phyloP scores from a whole-genome alignment of 192 early-diverging fungal genomes.

The Coemansia sp. region DNA sequence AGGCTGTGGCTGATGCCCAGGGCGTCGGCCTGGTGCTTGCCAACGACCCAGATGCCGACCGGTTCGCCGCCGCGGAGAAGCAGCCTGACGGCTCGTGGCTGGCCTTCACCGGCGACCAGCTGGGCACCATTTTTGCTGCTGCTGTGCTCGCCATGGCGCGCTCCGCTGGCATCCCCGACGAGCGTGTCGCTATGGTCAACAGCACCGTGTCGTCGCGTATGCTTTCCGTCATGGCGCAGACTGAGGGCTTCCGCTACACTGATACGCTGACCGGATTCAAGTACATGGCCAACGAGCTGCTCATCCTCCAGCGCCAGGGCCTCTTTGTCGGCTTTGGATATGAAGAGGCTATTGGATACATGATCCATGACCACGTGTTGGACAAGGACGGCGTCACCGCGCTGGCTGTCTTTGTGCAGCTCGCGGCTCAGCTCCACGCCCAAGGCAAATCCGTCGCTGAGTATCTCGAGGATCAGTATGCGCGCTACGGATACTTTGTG shows the following conservation, averaged over 20 bases:
- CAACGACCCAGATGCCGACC: constrained; percentile 95
- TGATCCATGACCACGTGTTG: constrained; percentile 70
- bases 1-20: constrained; percentile 60
- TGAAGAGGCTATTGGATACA: constrained; percentile 95
- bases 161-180: constrained; percentile 50
- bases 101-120: constrained; percentile 86
- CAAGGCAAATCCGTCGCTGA: constrained; percentile 60
- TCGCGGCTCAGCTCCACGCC: constrained; percentile 64
- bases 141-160: constrained; percentile 59
- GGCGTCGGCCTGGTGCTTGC: constrained; percentile 71
- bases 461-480: constrained; percentile 74
- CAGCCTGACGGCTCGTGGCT: constrained; percentile 70
- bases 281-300: constrained; percentile 86
- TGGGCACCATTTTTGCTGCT: constrained; percentile 78
- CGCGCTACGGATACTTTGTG: constrained; percentile 79
- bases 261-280: constrained; percentile 97
- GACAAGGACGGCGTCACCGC: constrained; percentile 95
- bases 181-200: constrained; percentile 74
- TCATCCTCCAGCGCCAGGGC: constrained; percentile 64
- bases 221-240: constrained; percentile 68
- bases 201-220: constrained; percentile 88
- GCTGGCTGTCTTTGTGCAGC: constrained; percentile 75
- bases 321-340: constrained; percentile 78
- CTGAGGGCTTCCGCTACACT: constrained; percentile 78
- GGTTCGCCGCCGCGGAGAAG: constrained; percentile 86